phyloP scores from a whole-genome alignment of 129 eudicot species.

The Dittrichia graveolens region DNA sequence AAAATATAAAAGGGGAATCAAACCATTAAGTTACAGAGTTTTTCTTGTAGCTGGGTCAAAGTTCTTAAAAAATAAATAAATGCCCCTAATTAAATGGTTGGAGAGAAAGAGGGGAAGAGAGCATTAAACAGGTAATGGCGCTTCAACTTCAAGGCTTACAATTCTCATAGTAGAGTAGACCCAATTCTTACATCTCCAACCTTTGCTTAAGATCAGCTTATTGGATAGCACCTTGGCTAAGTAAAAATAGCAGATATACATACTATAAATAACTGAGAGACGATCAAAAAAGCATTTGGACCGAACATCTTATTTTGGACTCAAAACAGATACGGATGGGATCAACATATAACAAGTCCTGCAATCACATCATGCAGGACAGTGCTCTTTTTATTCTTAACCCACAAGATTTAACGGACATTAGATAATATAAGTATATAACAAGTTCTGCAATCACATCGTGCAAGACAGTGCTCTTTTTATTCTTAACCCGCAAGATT shows the following conservation, averaged over 20 bases:
- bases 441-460: no score
- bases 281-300: background rate
- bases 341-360: no score
- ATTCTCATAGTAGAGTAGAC: background rate
- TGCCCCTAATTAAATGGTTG: background rate
- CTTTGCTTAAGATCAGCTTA: background rate
- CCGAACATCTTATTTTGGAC: conserved; percentile 14
- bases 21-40: background rate
- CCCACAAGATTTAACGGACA: conserved; percentile 1
- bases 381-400: background rate
- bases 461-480: background rate
- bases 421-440: background rate
- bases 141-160: background rate
- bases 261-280: background rate
- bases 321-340: background rate
- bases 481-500: conserved; percentile 4
- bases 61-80: conserved; percentile 1
- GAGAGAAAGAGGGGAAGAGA: background rate
- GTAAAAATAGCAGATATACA: background rate
- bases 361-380: no score
- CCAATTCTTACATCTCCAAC: background rate
- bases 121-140: background rate
- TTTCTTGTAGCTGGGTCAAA: conserved; percentile 6
- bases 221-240: background rate
- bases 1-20: background rate